Percentiles rank a stretch among this genome's conserved stretches.
Evolutionary conservation across 2,329 filamentous ascomycete genomes (phyloP).

Genomic region (Cercospora citrullina): DNA sequence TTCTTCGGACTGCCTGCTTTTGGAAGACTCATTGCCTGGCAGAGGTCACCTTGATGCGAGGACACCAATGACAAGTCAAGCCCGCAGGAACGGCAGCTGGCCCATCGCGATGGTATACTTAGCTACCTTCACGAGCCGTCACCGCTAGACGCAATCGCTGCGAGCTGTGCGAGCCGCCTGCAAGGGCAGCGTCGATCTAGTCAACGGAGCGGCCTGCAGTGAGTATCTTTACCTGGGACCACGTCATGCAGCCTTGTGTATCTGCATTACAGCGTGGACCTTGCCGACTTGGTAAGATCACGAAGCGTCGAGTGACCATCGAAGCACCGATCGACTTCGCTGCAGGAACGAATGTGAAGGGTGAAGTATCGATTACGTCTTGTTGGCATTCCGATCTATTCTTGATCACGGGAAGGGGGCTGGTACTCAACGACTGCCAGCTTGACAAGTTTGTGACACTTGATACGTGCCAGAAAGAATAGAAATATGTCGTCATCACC

Average conservation of each 20-base stretch:
- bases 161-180: neutral
- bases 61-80: neutral
- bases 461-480: neutral
- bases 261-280: neutral
- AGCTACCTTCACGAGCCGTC: neutral
- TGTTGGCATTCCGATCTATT: neutral
- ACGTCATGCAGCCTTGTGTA: neutral
- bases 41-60: neutral
- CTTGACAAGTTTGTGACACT: slow-evolving; percentile 2
- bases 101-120: neutral
- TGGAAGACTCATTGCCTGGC: neutral
- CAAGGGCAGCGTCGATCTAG: neutral
- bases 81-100: neutral
- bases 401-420: neutral
- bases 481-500: neutral
- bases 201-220: neutral
- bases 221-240: neutral
- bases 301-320: neutral
- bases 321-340: neutral
- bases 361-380: neutral
- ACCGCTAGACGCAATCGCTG: neutral
- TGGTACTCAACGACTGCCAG: slow-evolving; percentile 2
- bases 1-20: neutral
- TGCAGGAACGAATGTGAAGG: neutral
- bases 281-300: neutral